Base-by-base conservation (phyloP, 2,329 filamentous ascomycete species). In the Alternaria gaisen region DNA sequence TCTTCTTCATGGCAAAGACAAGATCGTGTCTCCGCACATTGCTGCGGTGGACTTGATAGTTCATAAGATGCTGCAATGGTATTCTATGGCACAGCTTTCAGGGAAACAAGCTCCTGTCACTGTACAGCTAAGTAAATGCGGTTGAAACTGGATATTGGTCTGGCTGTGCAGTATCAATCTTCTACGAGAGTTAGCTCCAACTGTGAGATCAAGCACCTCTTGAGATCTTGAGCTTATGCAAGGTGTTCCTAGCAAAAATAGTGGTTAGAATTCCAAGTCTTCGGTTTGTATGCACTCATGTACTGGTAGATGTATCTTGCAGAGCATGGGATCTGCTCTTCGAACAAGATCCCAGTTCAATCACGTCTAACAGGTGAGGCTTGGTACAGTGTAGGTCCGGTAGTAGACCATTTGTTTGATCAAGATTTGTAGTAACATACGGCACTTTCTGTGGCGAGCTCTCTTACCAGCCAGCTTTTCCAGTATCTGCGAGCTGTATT, bases 11-110 rank as follows among this genome's bases (percentile, higher is more conserved):
- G 62, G 50, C 51, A 58, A 59, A 26, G 36, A 16, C 42, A 46
- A 46, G 24, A 61, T 42, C 56, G 46, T 61, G 48, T 56, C 58
- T 30, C 47, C 62, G 60, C 59, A 22, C 61, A 65, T 58, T 30
- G 48, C 53, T 40, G 55, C 43, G 20, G 47, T 50, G 46, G 30
- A 50, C 46, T 22, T 22, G 5, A 24, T 10, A 24, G 20, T 34
- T 26, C 28, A 34, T 11, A 20, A 26, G 20, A 50, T 50, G 36
- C 28, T 62, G 46, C 47, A 36, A 50, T 26, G 53, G 44, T 22
- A 53, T 26, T 56, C 48, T 18, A 58, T 43, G 53, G 51, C 53
- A 58, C 53, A 32, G 34, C 36, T 12, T 50, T 24, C 20, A 4
- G 14, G 22, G 14, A 50, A 50, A 20, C 32, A 36, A 51, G 36